These are phyloP conservation scores for Stevia rebaudiana DNA, from an alignment of 140 eudicot species.

Conservation along the genomic window DNA sequence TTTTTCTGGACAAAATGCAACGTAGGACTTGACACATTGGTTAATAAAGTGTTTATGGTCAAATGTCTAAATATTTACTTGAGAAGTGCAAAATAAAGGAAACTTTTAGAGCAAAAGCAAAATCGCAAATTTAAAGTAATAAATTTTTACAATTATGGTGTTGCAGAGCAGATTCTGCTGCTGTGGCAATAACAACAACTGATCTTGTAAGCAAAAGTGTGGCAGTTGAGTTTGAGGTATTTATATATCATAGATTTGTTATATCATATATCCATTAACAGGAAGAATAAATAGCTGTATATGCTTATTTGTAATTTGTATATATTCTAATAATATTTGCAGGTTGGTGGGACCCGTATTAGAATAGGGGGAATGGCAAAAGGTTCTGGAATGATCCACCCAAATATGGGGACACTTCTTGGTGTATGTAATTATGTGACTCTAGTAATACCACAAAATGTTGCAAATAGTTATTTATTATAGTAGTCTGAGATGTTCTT, in stretches of 20 bases:
- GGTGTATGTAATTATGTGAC: slow-evolving; percentile 64
- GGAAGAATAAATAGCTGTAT: background rate
- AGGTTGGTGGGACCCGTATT: slow-evolving; percentile 68
- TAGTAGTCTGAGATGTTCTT: background rate
- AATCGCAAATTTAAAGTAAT: slow-evolving; percentile 9
- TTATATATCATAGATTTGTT: slow-evolving; percentile 7
- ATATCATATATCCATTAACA: background rate
- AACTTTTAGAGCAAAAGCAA: background rate
- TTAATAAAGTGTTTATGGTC: background rate
- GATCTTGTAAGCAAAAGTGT: slow-evolving; percentile 98
- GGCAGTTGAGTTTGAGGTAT: slow-evolving; percentile 80
- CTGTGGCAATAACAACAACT: slow-evolving; percentile 96
- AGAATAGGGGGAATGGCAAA: slow-evolving; percentile 97
- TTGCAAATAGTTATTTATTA: background rate
- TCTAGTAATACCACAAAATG: slow-evolving; percentile 2
- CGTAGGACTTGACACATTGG: background rate
- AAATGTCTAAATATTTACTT: background rate
- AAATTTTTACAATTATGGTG: slow-evolving; percentile 1
- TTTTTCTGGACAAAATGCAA: background rate
- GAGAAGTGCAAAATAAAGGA: slow-evolving; percentile 5
- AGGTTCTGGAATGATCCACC: slow-evolving; percentile 99
- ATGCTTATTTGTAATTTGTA: slow-evolving; percentile 5
- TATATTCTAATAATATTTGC: background rate
- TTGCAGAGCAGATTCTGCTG: slow-evolving; percentile 93
- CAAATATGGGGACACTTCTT: slow-evolving; percentile 98